Percentiles rank a stretch among this genome's conserved stretches.
Evolutionary conservation across 2,329 filamentous ascomycete species (phyloP).

Genomic region (Pestalotiopsis sp.): DNA sequence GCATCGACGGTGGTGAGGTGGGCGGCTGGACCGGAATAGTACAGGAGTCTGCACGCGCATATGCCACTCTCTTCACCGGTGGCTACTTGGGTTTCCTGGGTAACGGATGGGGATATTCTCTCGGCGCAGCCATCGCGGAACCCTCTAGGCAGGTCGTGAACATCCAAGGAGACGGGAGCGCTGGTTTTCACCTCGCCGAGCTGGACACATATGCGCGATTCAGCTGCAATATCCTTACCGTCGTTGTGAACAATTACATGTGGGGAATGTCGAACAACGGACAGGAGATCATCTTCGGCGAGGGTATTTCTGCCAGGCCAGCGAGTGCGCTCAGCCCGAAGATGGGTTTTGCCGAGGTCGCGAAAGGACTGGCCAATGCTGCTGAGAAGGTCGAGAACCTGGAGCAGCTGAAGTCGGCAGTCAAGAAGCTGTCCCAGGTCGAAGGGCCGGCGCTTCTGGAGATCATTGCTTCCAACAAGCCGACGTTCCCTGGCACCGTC

Average conservation of each 20-base stretch:
- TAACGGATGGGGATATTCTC: conserved; percentile 47
- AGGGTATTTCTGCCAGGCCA: conserved; percentile 28
- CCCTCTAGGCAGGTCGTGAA: conserved; percentile 40
- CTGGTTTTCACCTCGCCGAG: conserved; percentile 47
- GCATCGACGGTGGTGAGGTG: conserved; percentile 43
- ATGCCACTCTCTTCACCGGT: conserved; percentile 29
- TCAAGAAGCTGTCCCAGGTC: conserved; percentile 31
- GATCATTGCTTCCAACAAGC: conserved; percentile 41
- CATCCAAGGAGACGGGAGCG: conserved; percentile 47
- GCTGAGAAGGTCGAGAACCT: conserved; percentile 29
- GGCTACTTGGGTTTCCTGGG: conserved; percentile 48
- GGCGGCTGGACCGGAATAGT: conserved; percentile 37
- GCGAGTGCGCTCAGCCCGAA: conserved; percentile 34
- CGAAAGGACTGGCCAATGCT: conserved; percentile 38
- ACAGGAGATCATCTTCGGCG: conserved; percentile 45
- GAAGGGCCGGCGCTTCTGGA: conserved; percentile 39
- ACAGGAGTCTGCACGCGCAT: conserved; percentile 28
- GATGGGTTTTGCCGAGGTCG: conserved; percentile 40
- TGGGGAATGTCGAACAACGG: conserved; percentile 49
- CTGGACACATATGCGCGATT: conserved; percentile 46
- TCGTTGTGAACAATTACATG: conserved; percentile 45
- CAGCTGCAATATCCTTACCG: conserved; percentile 41
- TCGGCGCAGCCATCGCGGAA: conserved; percentile 45
- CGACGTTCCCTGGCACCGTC: conserved; percentile 36
- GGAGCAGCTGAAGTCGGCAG: conserved; percentile 31